Conservation (phyloP, 805 yeast genomes). For the Nakazawaea populi region DNA sequence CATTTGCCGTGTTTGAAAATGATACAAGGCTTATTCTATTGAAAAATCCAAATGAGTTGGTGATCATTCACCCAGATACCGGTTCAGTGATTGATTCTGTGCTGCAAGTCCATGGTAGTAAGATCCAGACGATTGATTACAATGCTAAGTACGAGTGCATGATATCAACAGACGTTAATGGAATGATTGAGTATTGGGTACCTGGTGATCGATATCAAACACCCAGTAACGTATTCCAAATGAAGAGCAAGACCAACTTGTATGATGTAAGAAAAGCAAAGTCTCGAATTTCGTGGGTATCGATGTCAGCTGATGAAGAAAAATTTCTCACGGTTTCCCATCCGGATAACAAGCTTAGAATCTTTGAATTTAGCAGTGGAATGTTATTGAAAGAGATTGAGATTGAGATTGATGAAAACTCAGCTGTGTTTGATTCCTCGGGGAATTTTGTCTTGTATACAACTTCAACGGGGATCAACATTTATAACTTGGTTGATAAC, state of each 20-base stretch:
- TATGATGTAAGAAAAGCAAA: conserved; percentile 29
- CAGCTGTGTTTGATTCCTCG: conserved; percentile 23
- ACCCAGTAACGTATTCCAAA: conserved; percentile 21
- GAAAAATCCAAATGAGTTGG: conserved; percentile 11
- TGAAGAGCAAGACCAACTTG: conserved; percentile 33
- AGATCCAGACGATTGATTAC: conserved; percentile 19
- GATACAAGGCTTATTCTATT: conserved; percentile 13
- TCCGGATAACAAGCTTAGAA: conserved; percentile 26
- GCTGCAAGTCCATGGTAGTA: conserved; percentile 17
- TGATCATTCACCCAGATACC: conserved; percentile 17
- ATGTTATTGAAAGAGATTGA: conserved; percentile 20
- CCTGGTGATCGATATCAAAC: conserved; percentile 12
- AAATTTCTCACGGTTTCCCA: conserved; percentile 23
- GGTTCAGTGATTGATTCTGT: conserved; percentile 11
- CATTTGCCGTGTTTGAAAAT: conserved; percentile 15
- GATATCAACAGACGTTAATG: conserved; percentile 22
- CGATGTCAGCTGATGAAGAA: conserved; percentile 21
- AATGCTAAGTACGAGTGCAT: conserved; percentile 19
- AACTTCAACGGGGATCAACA: conserved; percentile 23
- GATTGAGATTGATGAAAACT: conserved; percentile 8
- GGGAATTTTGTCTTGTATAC: conserved; percentile 23
- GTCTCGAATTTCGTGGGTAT: conserved; percentile 17
- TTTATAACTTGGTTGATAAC: conserved; percentile 19
- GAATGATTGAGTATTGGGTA: conserved; percentile 32
- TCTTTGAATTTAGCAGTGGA: conserved; percentile 30